These are phyloP conservation scores for Nothophoma quercina DNA, from an alignment of 2,329 filamentous ascomycete species.

Conservation along the genomic window DNA sequence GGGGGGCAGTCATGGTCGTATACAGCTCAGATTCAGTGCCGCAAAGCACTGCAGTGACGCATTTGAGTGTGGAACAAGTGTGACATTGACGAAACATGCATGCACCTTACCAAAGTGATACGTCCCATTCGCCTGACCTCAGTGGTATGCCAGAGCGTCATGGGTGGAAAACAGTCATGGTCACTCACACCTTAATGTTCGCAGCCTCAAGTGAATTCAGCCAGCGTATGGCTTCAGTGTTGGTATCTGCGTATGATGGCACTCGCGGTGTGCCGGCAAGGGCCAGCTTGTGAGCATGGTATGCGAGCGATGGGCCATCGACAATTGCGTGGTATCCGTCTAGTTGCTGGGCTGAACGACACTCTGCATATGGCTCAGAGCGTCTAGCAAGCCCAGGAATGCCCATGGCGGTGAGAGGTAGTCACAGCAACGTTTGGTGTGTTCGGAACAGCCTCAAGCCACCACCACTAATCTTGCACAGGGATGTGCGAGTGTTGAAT, in stretches of 20 bases:
- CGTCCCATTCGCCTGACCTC: conserved; percentile 1
- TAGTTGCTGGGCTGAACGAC: conserved; percentile 29
- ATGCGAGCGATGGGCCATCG: conserved; percentile 81
- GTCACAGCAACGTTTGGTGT: conserved; percentile 12
- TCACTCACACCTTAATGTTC: conserved; percentile 68
- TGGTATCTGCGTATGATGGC: conserved; percentile 67
- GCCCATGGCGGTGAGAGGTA: conserved; percentile 37
- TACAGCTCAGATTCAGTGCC: neutral
- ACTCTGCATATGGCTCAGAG: conserved; percentile 43
- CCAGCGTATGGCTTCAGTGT: conserved; percentile 62
- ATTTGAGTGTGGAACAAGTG: conserved; percentile 9
- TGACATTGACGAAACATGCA: conserved; percentile 15
- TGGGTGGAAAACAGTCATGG: conserved; percentile 19
- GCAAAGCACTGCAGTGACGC: neutral
- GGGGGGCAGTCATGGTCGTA: too few species aligned
- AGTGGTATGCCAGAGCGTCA: neutral
- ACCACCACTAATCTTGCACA: conserved; percentile 6
- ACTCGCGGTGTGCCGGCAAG: conserved; percentile 41
- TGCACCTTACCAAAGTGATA: conserved; percentile 13
- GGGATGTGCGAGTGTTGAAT: conserved; percentile 14
- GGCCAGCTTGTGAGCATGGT: conserved; percentile 68
- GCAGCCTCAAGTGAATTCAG: conserved; percentile 65
- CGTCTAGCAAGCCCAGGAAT: conserved; percentile 42
- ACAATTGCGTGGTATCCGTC: conserved; percentile 57
- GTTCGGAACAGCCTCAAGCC: conserved; percentile 9